A percentile compares a stretch with the other conserved stretches of the same genome.
Conservation (phyloP, 176 grass and related monocot species). For the Carex cristatella region DNA sequence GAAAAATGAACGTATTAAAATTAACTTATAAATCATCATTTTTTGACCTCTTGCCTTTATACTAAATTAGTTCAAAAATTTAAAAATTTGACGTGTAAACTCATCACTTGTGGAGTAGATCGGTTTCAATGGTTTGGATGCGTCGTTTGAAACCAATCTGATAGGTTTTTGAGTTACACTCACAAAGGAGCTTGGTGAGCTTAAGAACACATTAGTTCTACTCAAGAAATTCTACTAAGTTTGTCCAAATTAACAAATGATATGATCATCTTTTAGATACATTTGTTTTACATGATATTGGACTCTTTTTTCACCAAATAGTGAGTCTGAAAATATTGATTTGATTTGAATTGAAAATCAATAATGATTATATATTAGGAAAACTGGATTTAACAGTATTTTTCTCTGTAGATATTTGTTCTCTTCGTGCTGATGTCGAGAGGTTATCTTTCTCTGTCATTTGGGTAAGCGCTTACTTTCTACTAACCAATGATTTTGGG, state of each 20-base stretch:
- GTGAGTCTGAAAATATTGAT: background rate
- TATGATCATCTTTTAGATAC: background rate
- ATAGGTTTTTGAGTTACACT: too few relatives aligned
- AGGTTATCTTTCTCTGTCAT: conserved; percentile 91
- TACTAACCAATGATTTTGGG: background rate
- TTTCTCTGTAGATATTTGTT: conserved; percentile 82
- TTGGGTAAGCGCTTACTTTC: conserved; percentile 48
- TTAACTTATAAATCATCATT: too few relatives aligned
- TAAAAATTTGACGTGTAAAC: too few relatives aligned
- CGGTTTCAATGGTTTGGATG: too few relatives aligned
- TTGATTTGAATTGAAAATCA: conserved; percentile 4
- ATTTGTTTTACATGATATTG: background rate
- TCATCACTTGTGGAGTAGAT: too few relatives aligned
- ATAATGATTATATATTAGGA: conserved; percentile 8
- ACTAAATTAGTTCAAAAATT: too few relatives aligned
- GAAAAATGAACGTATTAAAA: too few relatives aligned
- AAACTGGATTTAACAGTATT: conserved; percentile 5
- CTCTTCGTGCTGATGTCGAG: conserved; percentile 89
- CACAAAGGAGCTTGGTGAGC: too few relatives aligned
- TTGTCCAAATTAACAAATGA: background rate
- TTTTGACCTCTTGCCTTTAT: too few relatives aligned
- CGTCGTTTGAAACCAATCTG: too few relatives aligned
- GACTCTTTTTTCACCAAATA: background rate
- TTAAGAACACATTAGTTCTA: too few relatives aligned
- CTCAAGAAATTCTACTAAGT: background rate